Percentiles rank a stretch among this genome's conserved stretches.
phyloP scores from a whole-genome alignment of 306 rosid genomes.

The Prunus campanulata region DNA sequence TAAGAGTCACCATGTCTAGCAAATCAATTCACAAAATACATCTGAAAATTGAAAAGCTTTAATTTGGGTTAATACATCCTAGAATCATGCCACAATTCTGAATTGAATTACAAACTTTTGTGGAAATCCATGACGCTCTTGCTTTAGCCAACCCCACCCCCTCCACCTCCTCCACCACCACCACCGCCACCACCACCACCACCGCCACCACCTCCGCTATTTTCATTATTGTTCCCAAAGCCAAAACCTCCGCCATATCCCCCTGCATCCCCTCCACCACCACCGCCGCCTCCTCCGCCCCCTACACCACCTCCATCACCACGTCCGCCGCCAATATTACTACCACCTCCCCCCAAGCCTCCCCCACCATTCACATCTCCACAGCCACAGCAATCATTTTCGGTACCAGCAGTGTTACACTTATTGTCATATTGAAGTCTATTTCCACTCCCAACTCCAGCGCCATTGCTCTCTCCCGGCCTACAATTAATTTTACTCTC shows the following conservation, averaged over 20 bases:
- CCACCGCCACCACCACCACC: neutral
- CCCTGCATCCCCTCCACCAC: neutral
- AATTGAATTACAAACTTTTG: neutral
- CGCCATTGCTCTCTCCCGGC: neutral
- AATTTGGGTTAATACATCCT: neutral
- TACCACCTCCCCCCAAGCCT: neutral
- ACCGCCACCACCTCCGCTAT: neutral
- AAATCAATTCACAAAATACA: neutral
- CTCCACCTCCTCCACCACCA: neutral
- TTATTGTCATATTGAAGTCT: neutral
- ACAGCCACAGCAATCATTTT: neutral
- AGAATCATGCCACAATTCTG: neutral
- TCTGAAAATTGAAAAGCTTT: neutral
- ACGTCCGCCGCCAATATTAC: neutral
- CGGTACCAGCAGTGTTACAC: neutral
- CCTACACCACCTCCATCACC: neutral
- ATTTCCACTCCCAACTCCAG: neutral
- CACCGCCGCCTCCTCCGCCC: neutral
- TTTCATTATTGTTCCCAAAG: neutral
- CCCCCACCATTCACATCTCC: neutral
- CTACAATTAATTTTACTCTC: neutral
- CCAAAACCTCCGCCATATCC: slow-evolving; percentile 1
- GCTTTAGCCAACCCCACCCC: neutral
- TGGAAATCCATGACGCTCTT: neutral
- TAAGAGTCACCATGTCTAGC: too few species aligned